phyloP scores from a whole-genome alignment of 176 grass and related monocot genomes.

The Saccharum officinarum region DNA sequence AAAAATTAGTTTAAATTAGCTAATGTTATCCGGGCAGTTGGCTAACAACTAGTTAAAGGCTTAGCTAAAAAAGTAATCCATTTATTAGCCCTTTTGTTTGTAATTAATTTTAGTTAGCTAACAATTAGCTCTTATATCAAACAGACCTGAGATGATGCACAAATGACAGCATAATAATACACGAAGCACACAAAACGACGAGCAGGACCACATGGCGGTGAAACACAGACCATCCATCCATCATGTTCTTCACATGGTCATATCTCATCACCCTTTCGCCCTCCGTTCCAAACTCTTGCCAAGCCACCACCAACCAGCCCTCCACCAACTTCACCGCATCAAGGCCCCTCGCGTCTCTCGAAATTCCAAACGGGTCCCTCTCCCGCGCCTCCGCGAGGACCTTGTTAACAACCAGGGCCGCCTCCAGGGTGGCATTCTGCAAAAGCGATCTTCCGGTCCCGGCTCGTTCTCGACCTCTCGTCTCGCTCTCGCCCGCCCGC shows the following conservation, averaged over 20 bases:
- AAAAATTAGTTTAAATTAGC: too few relatives aligned
- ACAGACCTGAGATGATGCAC: too few relatives aligned
- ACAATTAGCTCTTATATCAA: too few relatives aligned
- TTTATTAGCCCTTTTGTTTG: too few relatives aligned
- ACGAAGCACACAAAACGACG: neutral
- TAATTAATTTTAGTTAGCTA: too few relatives aligned
- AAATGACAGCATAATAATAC: neutral
- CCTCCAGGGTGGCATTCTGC: conserved; percentile 19
- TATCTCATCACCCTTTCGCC: neutral
- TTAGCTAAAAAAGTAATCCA: too few relatives aligned
- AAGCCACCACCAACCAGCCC: neutral
- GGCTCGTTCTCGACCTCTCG: conserved; percentile 24
- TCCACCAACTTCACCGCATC: neutral
- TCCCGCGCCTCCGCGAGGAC: neutral
- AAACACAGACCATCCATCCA: neutral
- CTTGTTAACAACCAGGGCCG: neutral
- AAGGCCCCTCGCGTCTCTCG: neutral
- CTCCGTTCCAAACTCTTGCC: neutral
- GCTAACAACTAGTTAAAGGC: too few relatives aligned
- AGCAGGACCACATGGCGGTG: neutral
- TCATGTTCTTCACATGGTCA: neutral
- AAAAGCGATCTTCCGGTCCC: neutral
- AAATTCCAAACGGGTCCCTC: neutral
- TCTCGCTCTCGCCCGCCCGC: conserved; percentile 15
- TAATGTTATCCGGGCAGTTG: too few relatives aligned